These are phyloP conservation scores for Panicum virgatum DNA, from an alignment of 202 grass and related monocot genomes.

Conservation along the genomic window DNA sequence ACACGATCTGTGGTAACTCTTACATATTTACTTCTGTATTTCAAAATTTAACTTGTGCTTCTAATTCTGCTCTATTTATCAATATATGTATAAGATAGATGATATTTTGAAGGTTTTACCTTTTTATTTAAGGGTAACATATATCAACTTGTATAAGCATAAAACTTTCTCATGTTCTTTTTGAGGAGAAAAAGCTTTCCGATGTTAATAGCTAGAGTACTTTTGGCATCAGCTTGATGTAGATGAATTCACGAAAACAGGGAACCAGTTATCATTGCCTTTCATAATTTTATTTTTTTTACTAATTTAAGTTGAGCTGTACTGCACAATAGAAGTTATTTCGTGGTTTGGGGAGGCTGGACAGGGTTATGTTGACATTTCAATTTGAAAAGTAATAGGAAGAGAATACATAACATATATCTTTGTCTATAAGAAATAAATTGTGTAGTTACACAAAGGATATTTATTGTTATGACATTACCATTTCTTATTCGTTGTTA, in stretches of 20 bases:
- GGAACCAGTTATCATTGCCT: neutral
- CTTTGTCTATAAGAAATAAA: neutral
- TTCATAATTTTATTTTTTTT: neutral
- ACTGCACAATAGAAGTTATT: neutral
- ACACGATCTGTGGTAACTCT: slow-evolving; percentile 66
- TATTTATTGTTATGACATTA: neutral
- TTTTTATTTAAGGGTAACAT: neutral
- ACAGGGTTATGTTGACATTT: neutral
- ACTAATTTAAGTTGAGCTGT: neutral
- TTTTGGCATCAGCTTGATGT: neutral
- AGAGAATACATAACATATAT: neutral
- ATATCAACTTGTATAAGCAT: slow-evolving; percentile 15
- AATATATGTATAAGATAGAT: neutral
- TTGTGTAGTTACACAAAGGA: neutral
- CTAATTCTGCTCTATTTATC: slow-evolving; percentile 14
- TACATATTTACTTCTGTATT: slow-evolving; percentile 30
- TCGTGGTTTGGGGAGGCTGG: neutral
- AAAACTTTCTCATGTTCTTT: neutral
- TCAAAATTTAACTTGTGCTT: neutral
- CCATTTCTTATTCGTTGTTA: too few species aligned
- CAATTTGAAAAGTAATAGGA: neutral
- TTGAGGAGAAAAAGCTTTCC: neutral
- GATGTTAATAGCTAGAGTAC: neutral
- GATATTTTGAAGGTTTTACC: slow-evolving; percentile 25
- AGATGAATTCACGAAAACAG: neutral